Conservation (phyloP, 2,329 filamentous ascomycete genomes). For the Trichoderma polysporum region DNA sequence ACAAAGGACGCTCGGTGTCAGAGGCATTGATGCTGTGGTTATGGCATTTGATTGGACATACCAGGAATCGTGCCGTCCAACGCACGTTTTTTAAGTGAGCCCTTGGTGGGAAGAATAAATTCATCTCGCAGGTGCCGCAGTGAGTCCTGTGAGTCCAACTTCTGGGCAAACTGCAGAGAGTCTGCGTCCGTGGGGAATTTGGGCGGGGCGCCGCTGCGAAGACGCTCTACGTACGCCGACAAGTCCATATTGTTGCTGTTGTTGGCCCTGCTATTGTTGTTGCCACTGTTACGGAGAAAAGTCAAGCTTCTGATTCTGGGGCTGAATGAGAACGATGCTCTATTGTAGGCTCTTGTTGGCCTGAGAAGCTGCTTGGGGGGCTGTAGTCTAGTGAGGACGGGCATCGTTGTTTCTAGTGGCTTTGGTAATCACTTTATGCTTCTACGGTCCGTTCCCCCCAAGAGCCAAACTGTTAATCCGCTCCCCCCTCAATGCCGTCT, state of each 20-base stretch:
- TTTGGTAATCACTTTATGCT: slow-evolving; percentile 22
- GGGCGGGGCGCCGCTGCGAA: slow-evolving; percentile 42
- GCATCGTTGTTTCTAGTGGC: neutral
- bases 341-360: neutral
- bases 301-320: neutral
- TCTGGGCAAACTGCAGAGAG: slow-evolving; percentile 48
- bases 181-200: slow-evolving; percentile 50
- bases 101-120: slow-evolving; percentile 75
- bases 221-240: slow-evolving; percentile 37
- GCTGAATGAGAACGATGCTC: neutral
- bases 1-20: neutral
- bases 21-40: neutral
- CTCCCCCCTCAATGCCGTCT: neutral
- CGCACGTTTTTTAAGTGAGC: slow-evolving; percentile 65
- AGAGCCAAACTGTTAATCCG: neutral
- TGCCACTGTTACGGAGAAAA: neutral
- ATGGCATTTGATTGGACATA: slow-evolving; percentile 28
- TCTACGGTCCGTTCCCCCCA: neutral
- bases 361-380: neutral
- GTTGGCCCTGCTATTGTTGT: neutral
- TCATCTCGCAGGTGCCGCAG: slow-evolving; percentile 62
- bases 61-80: slow-evolving; percentile 48
- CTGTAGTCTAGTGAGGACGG: neutral
- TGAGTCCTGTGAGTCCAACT: slow-evolving; percentile 61
- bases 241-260: slow-evolving; percentile 40